These are phyloP conservation scores for Teratosphaeria pseudoeucalypti DNA, from an alignment of 2,329 filamentous ascomycete species.

Conservation along the genomic window DNA sequence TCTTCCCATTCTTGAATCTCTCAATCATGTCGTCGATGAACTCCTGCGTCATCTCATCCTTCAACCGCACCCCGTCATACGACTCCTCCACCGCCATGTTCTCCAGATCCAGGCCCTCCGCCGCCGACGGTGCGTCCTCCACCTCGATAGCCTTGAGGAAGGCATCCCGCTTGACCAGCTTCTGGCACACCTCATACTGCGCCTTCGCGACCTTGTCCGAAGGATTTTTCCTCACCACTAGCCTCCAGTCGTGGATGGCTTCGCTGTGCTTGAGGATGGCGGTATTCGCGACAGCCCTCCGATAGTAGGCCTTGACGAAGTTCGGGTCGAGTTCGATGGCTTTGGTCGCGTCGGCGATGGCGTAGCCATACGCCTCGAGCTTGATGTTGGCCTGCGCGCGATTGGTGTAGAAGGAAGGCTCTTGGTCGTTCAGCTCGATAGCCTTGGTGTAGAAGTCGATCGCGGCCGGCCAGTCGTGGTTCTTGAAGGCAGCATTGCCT, in stretches of 20 bases:
- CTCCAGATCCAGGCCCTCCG: constrained; percentile 80
- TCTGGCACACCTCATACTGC: constrained; percentile 87
- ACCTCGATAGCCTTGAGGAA: constrained; percentile 95
- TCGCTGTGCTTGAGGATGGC: constrained; percentile 84
- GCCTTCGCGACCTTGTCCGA: constrained; percentile 82
- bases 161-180: constrained; percentile 80
- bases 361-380: constrained; percentile 87
- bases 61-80: constrained; percentile 76
- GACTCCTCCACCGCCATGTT: constrained; percentile 69
- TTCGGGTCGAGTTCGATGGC: constrained; percentile 81
- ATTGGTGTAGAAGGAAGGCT: constrained; percentile 89
- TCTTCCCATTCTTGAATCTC: constrained; percentile 92
- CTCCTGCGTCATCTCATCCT: constrained; percentile 81
- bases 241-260: constrained; percentile 83
- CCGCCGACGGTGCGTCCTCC: constrained; percentile 80
- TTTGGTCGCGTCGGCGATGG: constrained; percentile 79
- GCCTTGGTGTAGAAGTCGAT: constrained; percentile 69
- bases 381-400: constrained; percentile 94
- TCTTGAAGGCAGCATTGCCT: constrained; percentile 85
- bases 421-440: constrained; percentile 70
- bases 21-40: constrained; percentile 97
- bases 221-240: constrained; percentile 78
- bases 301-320: constrained; percentile 93
- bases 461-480: constrained; percentile 75
- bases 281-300: constrained; percentile 81